Percentiles rank a stretch among this genome's conserved stretches.
Conservation (phyloP, 805 yeast genomes). For the Nakazawaea sp. region DNA sequence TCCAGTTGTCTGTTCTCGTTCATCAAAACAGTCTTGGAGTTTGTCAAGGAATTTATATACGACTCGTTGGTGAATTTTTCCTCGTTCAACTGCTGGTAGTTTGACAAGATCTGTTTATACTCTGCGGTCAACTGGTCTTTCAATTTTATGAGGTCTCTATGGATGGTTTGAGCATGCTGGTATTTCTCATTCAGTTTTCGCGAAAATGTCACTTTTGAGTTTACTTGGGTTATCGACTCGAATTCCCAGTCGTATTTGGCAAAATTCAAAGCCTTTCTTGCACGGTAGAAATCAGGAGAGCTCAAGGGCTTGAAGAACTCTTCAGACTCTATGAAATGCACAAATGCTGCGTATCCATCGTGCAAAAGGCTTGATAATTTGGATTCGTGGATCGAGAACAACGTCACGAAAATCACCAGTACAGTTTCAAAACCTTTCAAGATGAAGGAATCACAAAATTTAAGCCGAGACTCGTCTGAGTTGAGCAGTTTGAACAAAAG, state of each 20-base stretch:
- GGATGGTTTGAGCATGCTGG: neutral
- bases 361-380: neutral
- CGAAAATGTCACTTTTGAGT: neutral
- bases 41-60: slow-evolving; percentile 15
- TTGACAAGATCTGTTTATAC: slow-evolving; percentile 22
- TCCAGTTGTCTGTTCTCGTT: slow-evolving; percentile 14
- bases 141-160: neutral
- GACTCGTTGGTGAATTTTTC: slow-evolving; percentile 22
- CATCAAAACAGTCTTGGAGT: slow-evolving; percentile 11
- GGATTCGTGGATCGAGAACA: neutral
- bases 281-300: neutral
- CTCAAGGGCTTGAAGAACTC: slow-evolving; percentile 1
- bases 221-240: neutral
- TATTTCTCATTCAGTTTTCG: slow-evolving; percentile 1
- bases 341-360: neutral
- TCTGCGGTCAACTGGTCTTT: slow-evolving; percentile 11
- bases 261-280: neutral
- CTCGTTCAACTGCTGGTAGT: slow-evolving; percentile 26
- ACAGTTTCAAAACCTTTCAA: slow-evolving; percentile 6
- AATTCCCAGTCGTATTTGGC: slow-evolving; percentile 7
- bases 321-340: neutral
- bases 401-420: neutral
- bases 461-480: neutral
- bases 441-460: slow-evolving; percentile 5
- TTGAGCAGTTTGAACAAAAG: neutral